phyloP scores from a whole-genome alignment of 2,329 filamentous ascomycete species.

The Ambrosiella cleistominuta region DNA sequence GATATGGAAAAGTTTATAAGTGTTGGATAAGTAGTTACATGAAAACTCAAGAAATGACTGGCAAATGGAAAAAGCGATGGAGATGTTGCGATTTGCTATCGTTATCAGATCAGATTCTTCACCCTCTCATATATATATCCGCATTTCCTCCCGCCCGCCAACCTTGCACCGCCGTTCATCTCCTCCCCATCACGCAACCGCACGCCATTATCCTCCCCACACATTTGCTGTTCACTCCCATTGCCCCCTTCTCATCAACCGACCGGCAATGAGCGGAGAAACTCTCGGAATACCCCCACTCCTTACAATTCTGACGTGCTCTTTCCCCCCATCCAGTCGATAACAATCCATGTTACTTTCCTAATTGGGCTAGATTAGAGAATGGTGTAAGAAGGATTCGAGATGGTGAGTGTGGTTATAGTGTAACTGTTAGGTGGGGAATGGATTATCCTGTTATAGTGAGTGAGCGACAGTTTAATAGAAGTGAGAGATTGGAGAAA shows the following conservation, averaged over 20 bases:
- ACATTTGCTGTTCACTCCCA: not conserved
- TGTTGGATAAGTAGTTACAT: not conserved
- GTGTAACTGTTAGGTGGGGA: conserved; percentile 1
- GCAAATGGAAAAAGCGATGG: not conserved
- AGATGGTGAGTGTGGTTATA: conserved; percentile 2
- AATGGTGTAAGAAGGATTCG: not conserved
- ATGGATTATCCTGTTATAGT: not conserved
- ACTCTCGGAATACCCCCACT: not conserved
- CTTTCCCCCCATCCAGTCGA: not conserved
- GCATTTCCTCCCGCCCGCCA: too few species aligned
- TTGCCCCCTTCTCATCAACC: not conserved
- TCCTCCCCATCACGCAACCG: too few species aligned
- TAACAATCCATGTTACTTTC: not conserved
- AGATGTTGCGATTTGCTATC: too few species aligned
- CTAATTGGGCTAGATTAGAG: not conserved
- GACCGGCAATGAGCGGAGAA: not conserved
- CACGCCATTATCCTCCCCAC: not conserved
- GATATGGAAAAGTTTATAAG: not conserved
- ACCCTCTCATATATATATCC: too few species aligned
- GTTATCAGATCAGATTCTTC: too few species aligned
- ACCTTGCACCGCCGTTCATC: too few species aligned
- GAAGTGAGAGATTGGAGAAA: not conserved
- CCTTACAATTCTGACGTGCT: not conserved
- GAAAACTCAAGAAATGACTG: not conserved
- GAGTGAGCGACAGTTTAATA: not conserved